phyloP scores from a whole-genome alignment of 2,329 filamentous ascomycete species.

The Gnomoniopsis smithogilvyi region DNA sequence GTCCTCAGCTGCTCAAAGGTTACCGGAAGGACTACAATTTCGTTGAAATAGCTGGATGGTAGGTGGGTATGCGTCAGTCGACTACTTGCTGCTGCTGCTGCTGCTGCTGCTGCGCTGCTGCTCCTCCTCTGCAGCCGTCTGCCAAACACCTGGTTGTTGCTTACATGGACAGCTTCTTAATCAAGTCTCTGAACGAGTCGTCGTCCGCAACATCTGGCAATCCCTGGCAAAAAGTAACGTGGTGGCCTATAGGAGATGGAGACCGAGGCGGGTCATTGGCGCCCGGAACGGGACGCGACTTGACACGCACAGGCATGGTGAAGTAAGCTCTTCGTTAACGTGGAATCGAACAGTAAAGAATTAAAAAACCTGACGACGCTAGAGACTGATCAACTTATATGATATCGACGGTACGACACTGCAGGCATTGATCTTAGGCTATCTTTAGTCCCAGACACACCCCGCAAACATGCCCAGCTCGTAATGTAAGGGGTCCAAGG shows the following conservation, averaged over 20 bases:
- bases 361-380: no score
- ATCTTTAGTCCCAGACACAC: background rate
- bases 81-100: background rate
- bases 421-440: background rate
- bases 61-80: background rate
- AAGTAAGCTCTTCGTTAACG: background rate
- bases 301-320: conserved; percentile 38
- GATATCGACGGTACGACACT: no score
- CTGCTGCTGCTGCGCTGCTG: background rate
- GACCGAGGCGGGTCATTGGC: conserved; percentile 27
- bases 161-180: conserved; percentile 65
- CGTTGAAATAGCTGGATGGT: conserved; percentile 53
- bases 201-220: conserved; percentile 56
- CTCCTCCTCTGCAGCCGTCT: background rate
- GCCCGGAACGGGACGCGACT: conserved; percentile 29
- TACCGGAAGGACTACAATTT: conserved; percentile 61
- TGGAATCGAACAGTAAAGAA: background rate
- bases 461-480: background rate
- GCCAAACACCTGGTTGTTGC: conserved; percentile 17
- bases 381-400: no score
- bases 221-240: conserved; percentile 20
- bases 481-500: background rate
- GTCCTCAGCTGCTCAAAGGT: conserved; percentile 73
- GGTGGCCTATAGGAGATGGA: conserved; percentile 31
- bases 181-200: conserved; percentile 61